Base-by-base conservation (phyloP, 1,139 yeast genomes). In the Candida dubliniensis region DNA sequence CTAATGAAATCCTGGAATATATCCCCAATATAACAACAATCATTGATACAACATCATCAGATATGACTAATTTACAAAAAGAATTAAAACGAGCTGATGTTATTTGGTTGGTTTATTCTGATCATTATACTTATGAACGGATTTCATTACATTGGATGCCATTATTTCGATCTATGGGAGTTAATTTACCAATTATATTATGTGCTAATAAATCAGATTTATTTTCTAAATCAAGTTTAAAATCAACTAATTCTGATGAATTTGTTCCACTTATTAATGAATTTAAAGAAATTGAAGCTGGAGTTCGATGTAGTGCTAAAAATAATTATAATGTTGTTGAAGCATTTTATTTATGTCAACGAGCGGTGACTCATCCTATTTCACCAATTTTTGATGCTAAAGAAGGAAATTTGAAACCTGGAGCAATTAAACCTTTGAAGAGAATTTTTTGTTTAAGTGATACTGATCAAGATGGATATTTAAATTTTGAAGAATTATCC, bases 71-170 rank as follows among this genome's bases (percentile, higher is more conserved):
- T 1, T 67, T 93, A 8, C 89, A 87, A 48, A 74, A 77, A 39
- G 96, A 90, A 61, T 76, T 93, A 51, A 78, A 95, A 44, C 74
- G 81, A 40, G 95, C 98, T 0, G 93, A 88, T 63, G 97, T 90
- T 10, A 87, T 93, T 8, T 87, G 97, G 93, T 73, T 93, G 25
- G 91, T 93, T 0, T 93, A 90, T 60, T 79, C 95, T 1, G 98
- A 91, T 57, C 96, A 90, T 59, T 95, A 90, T 58, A 89, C 97
- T 0, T 93, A 91, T 59, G 98, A 93, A 60, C 74, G 98, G 43
- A 81, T 93, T 9, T 83, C 96, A 2, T 70, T 91, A 31, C 91
- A 90, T 61, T 93, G 99, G 99, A 84, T 93, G 79, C 95, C 95
- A 37, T 78, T 85, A 70, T 85, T 93, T 58, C 72, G 99, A 48